Base-by-base conservation (phyloP, 768 basidiomycete species). In the Boletus coccyginus region DNA sequence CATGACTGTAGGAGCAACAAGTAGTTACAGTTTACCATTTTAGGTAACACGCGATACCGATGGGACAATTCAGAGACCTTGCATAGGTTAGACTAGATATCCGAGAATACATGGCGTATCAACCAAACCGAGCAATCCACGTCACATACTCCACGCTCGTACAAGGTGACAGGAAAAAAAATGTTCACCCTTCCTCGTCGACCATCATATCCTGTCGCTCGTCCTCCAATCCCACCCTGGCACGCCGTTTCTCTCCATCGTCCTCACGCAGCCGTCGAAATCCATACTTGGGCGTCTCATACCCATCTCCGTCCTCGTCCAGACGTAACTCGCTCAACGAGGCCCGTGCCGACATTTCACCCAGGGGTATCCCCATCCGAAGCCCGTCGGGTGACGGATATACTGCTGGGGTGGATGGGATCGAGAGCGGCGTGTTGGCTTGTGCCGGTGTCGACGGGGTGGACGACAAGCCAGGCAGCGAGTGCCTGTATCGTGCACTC, bases 391-490 rank as follows among this genome's bases (percentile, higher is more conserved):
- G 60, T 21, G 61, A 68, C 1, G 70, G 60, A 47, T 59, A 71
- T 41, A 56, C 27, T 43, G 59, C 52, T 8, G 69, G 69, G 17
- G 71, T 72, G 13, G 70, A 65, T 7, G 69, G 69, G n/a, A 65
- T 62, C 17, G 69, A 70, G 19, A 58, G 56, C 7, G 69, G 69
- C 2, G 69, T 71, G 19, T 53, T 54, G 17, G 21, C 51, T 17
- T 63, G 70, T 10, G 70, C 68, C 2, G 70, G 70, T 3, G 70
- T 73, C 10, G 70, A 71, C 13, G 70, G 62, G 1, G 70, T 56
- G 2, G 70, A 70, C 14, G 71, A 68, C 35, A 71, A 54, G 24
- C 64, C 66, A n/a, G 71, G 70, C 0, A 71, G 40, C 7, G 71
- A 62, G 9, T 56, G 53, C 16, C 63, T 59, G 21, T 58, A 27